These are phyloP conservation scores for Castanospermum australe DNA, from an alignment of 306 rosid species.

Conservation along the genomic window DNA sequence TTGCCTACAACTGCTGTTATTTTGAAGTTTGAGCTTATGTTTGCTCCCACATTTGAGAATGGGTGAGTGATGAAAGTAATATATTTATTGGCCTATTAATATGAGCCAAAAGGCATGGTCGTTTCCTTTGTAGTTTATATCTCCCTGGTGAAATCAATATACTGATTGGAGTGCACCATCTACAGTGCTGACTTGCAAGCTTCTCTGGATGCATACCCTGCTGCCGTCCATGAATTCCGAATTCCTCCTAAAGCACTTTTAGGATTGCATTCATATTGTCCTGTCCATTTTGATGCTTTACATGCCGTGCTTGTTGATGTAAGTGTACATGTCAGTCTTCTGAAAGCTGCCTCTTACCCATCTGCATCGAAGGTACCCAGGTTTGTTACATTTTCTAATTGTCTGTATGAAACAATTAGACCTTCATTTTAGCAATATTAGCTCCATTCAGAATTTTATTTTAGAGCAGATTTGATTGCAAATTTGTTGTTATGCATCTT, in stretches of 20 bases:
- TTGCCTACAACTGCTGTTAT: slow-evolving; percentile 63
- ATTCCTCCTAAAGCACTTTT: slow-evolving; percentile 83
- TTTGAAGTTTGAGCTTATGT: slow-evolving; percentile 91
- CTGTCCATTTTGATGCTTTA: slow-evolving; percentile 77
- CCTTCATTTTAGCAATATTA: slow-evolving; percentile 2
- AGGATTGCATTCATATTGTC: slow-evolving; percentile 91
- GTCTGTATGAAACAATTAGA: slow-evolving; percentile 16
- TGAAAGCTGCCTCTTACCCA: slow-evolving; percentile 45
- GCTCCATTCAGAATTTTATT: slow-evolving; percentile 12
- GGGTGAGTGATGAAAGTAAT: slow-evolving; percentile 51
- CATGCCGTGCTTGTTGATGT: slow-evolving; percentile 85
- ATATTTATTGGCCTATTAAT: slow-evolving; percentile 12
- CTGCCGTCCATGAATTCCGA: slow-evolving; percentile 81
- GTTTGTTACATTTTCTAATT: slow-evolving; percentile 52
- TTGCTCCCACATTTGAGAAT: slow-evolving; percentile 58
- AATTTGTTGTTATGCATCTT: neutral
- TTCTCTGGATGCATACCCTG: slow-evolving; percentile 57
- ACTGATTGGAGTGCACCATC: slow-evolving; percentile 34
- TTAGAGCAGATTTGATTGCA: slow-evolving; percentile 12
- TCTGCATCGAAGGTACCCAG: slow-evolving; percentile 55
- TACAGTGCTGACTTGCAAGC: slow-evolving; percentile 61
- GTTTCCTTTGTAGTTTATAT: slow-evolving; percentile 14
- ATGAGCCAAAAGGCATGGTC: slow-evolving; percentile 1
- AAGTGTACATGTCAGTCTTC: slow-evolving; percentile 71
- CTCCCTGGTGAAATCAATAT: slow-evolving; percentile 30